These are phyloP conservation scores for Scolecobasidium constrictum DNA, from an alignment of 2,329 filamentous ascomycete genomes.

Conservation along the genomic window DNA sequence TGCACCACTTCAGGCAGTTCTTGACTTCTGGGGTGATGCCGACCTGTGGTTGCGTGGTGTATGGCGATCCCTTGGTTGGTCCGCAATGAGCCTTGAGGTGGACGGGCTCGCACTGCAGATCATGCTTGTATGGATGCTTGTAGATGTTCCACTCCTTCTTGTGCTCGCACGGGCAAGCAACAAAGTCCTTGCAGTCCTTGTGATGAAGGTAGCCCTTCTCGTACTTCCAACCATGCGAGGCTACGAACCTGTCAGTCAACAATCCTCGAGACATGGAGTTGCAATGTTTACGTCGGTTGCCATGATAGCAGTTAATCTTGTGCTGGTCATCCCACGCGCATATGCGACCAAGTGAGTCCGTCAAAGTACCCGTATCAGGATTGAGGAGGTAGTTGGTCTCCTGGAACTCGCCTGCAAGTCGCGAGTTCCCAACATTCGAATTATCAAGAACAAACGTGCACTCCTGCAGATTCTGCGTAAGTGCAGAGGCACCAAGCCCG, in stretches of 20 bases:
- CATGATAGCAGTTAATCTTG: slow-evolving; percentile 51
- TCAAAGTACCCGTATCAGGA: slow-evolving; percentile 38
- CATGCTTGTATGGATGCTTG: slow-evolving; percentile 25
- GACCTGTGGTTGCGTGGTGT: background rate
- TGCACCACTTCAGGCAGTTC: too few species aligned
- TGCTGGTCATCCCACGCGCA: slow-evolving; percentile 44
- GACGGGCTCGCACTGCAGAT: slow-evolving; percentile 40
- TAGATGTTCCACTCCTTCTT: slow-evolving; percentile 47
- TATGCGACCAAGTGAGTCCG: slow-evolving; percentile 44
- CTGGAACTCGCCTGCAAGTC: slow-evolving; percentile 40
- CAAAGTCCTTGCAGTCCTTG: slow-evolving; percentile 43
- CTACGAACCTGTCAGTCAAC: slow-evolving; percentile 10
- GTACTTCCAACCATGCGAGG: slow-evolving; percentile 43
- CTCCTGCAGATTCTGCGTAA: slow-evolving; percentile 11
- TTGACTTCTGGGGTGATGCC: background rate
- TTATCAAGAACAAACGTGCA: slow-evolving; percentile 47
- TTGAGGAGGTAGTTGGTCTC: slow-evolving; percentile 45
- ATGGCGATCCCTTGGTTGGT: background rate
- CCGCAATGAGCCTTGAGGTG: slow-evolving; percentile 26
- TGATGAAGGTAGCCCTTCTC: slow-evolving; percentile 42
- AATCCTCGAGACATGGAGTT: background rate
- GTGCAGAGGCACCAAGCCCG: slow-evolving; percentile 14
- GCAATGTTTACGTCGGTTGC: slow-evolving; percentile 28
- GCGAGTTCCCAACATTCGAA: slow-evolving; percentile 56
- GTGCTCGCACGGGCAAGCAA: slow-evolving; percentile 49